Conservation (phyloP, 257 asterid genomes). For the Nicotiana obtusifolia region DNA sequence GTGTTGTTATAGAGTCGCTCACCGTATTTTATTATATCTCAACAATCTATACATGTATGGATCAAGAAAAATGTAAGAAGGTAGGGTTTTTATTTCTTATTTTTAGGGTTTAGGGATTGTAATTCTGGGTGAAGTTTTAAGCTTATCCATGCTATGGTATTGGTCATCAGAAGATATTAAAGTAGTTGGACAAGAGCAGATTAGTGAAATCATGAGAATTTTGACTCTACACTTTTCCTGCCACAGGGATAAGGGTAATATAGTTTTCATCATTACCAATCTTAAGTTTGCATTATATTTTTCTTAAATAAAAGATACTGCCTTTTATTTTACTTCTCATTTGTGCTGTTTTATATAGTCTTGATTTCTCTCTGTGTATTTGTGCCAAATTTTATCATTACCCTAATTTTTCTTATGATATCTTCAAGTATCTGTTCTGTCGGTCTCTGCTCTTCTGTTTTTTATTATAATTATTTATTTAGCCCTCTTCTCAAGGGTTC, state of each 20-base stretch:
- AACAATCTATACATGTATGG: too few relatives aligned
- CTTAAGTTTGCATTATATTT: too few relatives aligned
- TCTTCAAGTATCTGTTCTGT: slow-evolving; percentile 28
- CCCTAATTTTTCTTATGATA: slow-evolving; percentile 39
- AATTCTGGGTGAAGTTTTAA: neutral
- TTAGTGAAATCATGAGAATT: slow-evolving; percentile 54
- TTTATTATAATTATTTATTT: neutral
- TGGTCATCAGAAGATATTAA: neutral
- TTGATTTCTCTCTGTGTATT: neutral
- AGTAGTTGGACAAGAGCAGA: slow-evolving; percentile 45
- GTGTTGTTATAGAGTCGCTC: too few relatives aligned
- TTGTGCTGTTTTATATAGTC: neutral
- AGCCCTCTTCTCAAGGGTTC: neutral
- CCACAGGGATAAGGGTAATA: slow-evolving; percentile 18
- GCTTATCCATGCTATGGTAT: neutral
- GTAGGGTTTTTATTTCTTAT: too few relatives aligned
- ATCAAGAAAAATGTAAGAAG: neutral
- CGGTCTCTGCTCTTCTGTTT: neutral
- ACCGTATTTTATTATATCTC: too few relatives aligned
- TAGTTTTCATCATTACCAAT: slow-evolving; percentile 35
- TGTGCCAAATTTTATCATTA: slow-evolving; percentile 13
- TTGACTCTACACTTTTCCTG: slow-evolving; percentile 20
- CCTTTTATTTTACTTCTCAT: too few relatives aligned
- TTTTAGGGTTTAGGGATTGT: too few relatives aligned
- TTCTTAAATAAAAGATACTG: too few relatives aligned